Base-by-base conservation (phyloP, 208 protist species). In the Acanthamoeba royreba region DNA sequence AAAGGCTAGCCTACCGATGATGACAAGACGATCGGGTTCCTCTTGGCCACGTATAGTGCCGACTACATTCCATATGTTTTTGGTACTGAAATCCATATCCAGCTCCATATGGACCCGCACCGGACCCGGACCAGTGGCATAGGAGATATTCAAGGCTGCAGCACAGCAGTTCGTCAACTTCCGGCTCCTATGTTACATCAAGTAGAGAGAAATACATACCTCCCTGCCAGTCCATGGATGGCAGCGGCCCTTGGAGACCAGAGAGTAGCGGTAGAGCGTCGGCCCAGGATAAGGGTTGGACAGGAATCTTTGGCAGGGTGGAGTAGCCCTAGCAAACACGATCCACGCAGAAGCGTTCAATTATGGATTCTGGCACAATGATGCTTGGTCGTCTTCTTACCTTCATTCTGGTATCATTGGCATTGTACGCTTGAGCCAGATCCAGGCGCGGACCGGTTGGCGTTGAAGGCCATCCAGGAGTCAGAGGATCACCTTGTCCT, bases 281-380 rank as follows among this genome's bases (percentile, higher is more conserved):
- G 42, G 45, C 72, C 33, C 66, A 94, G 3, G 92, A 87, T 19
- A 94, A 33, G 19, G 92, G 66, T 35, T 81, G 92, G 8, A 94
- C 72, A 13, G 92, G 58, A 9, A 87, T 94, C 45, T 58, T 61
- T 15, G 92, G 66, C 87, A 87, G 35, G 2, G 83, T 58, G 9
- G 46, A 58, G 49, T 69, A 90, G 28, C 83, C 83, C 40, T 81
- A 22, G 33, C 17, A 25, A n/a, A 40, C 8, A 81, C 13, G 38
- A 43, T n/a, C n/a, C n/a, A n/a, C n/a, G n/a, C n/a, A n/a, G n/a
- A n/a, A n/a, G n/a, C n/a, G n/a, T n/a, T n/a, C n/a, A n/a, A n/a
- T n/a, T n/a, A n/a, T n/a, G n/a, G n/a, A n/a, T n/a, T n/a, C n/a
- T n/a, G n/a, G n/a, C n/a, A 8, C 40, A 40, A 22, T 15, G 33